These are phyloP conservation scores for Boletus semigastroideus DNA, from an alignment of 1,284 basidiomycete species.

Conservation along the genomic window DNA sequence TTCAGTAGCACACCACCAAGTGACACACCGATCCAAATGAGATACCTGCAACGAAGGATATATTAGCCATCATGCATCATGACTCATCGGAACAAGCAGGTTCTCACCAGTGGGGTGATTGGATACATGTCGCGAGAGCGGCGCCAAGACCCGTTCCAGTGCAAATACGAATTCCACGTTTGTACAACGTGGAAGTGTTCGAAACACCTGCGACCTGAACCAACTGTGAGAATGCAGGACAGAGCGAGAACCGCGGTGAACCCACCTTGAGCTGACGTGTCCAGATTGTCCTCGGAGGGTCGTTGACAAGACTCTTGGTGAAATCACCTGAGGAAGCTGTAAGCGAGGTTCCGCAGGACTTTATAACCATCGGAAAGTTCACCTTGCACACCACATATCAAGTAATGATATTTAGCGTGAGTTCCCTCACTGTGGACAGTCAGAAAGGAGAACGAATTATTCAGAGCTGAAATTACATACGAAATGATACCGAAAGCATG, in stretches of 20 bases:
- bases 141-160: slow-evolving; percentile 78
- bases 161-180: slow-evolving; percentile 72
- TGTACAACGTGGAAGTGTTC: slow-evolving; percentile 73
- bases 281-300: slow-evolving; percentile 68
- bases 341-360: background rate
- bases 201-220: slow-evolving; percentile 73
- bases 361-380: slow-evolving; percentile 1
- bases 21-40: slow-evolving; percentile 73
- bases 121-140: slow-evolving; percentile 71
- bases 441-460: slow-evolving; percentile 9
- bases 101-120: slow-evolving; percentile 65
- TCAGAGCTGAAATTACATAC: slow-evolving; percentile 31
- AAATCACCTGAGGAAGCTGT: slow-evolving; percentile 54
- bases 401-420: slow-evolving; percentile 69
- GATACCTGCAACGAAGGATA: slow-evolving; percentile 46
- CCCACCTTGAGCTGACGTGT: slow-evolving; percentile 69
- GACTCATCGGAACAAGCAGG: slow-evolving; percentile 4
- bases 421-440: slow-evolving; percentile 53
- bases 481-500: slow-evolving; percentile 63
- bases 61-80: background rate
- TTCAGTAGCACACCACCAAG: background rate
- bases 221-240: slow-evolving; percentile 8
- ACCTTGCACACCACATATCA: slow-evolving; percentile 78
- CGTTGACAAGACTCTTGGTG: slow-evolving; percentile 64
- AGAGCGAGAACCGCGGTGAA: slow-evolving; percentile 1